A percentile compares a stretch with the other conserved stretches of the same genome.
phyloP scores from a whole-genome alignment of 176 grass and related monocot species.

The Areca catechu region DNA sequence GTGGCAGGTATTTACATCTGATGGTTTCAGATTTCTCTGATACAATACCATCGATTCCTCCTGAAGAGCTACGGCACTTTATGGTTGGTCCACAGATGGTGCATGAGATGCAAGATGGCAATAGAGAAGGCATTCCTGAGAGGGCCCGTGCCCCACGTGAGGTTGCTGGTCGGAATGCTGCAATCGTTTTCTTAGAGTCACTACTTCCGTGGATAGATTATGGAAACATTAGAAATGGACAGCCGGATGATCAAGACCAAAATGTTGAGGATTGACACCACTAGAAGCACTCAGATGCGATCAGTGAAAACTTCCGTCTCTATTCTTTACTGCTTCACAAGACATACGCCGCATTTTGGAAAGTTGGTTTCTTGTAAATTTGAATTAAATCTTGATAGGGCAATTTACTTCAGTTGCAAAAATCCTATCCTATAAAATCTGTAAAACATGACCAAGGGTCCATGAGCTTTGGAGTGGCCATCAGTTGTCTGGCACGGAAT shows the following conservation, averaged over 20 bases:
- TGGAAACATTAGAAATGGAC: constrained; percentile 38
- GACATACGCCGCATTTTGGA: too few relatives aligned
- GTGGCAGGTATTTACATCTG: constrained; percentile 85
- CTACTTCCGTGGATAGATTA: constrained; percentile 83
- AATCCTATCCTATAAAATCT: too few relatives aligned
- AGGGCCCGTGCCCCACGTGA: constrained; percentile 50
- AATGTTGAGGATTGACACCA: constrained; percentile 22
- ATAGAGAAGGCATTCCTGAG: constrained; percentile 45
- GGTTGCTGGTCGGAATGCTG: constrained; percentile 59
- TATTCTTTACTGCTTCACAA: too few relatives aligned
- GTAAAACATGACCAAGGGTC: too few relatives aligned
- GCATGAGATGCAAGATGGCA: constrained; percentile 47
- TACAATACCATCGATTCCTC: constrained; percentile 65
- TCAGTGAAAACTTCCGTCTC: too few relatives aligned
- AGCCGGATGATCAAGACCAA: constrained; percentile 20
- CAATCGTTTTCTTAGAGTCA: constrained; percentile 73
- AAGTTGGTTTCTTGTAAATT: too few relatives aligned
- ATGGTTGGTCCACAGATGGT: constrained; percentile 67
- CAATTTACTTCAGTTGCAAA: too few relatives aligned
- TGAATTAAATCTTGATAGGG: too few relatives aligned
- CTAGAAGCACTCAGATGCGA: too few relatives aligned
- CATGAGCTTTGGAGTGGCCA: too few relatives aligned
- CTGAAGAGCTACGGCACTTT: constrained; percentile 77
- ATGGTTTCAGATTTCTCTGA: constrained; percentile 97
- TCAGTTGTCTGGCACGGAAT: too few relatives aligned